Base-by-base conservation (phyloP, 2,329 filamentous ascomycete species). In the Periconia digitata region DNA sequence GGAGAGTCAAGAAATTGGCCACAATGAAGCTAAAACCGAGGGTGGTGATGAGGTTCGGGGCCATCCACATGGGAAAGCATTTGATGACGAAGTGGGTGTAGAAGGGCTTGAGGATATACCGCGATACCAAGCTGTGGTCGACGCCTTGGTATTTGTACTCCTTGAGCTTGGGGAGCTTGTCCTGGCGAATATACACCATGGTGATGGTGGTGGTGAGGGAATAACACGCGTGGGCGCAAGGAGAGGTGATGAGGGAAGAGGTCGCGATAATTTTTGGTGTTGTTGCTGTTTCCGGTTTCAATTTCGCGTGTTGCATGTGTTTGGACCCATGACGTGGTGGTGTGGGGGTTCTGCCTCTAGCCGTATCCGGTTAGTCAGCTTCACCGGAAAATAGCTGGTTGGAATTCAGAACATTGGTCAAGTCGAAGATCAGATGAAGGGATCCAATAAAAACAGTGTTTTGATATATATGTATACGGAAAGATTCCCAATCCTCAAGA, bases 181-280 rank as follows among this genome's bases (percentile, higher is more conserved):
- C 85, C 74, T 96, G 89, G 58, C 94, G 90, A 52, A 99, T 91
- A 80, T 97, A 97, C 54, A 94, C 92, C 91, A 96, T 96, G 46
- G 35, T 63, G 34, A 20, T 48, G 38, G 35, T 47, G 29, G 18
- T 20, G 42, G 41, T 32, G 12, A 13, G 4, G 27, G 10, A 32
- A 32, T 3, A 32, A 32, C 40, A 38, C 36, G 47, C 4, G 43
- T 42, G 50, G 29, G 18, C 37, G 23, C 21, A 35, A 24, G 29
- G 29, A 44, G 29, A 44, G 44, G 43, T 44, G 37, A 50, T 47
- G 40, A 51, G 49, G 44, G 50, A 39, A 36, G 43, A 27, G 37
- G 47, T 48, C 43, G 47, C 43, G 49, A 42, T 54, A 45, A 38
- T 34, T 37, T 17, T 49, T 48, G 16, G 42, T 45, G n/a, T 34